Percentiles rank a stretch among this genome's conserved stretches.
Evolutionary conservation across 2,329 filamentous ascomycete species (phyloP).

Genomic region (Mycogone perniciosa): DNA sequence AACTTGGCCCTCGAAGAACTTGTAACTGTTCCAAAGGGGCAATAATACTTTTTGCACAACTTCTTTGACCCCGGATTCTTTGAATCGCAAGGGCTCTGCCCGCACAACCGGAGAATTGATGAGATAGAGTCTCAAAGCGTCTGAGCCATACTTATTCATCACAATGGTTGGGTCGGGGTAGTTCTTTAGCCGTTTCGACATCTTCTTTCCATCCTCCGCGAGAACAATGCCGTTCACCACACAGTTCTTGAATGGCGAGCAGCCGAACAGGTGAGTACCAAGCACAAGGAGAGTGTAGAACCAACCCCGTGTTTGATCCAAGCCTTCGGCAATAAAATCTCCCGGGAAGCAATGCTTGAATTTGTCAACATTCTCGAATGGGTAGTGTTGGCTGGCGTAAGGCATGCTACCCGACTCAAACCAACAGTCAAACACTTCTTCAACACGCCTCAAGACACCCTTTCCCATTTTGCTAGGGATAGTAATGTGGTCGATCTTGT

Average conservation of each 20-base stretch:
- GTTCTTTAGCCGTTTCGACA: constrained; percentile 96
- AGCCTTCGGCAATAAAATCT: constrained; percentile 88
- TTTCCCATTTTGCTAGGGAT: constrained; percentile 88
- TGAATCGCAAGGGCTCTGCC: constrained; percentile 84
- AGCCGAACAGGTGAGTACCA: constrained; percentile 79
- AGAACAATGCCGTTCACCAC: constrained; percentile 95
- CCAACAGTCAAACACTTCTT: constrained; percentile 95
- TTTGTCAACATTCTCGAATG: constrained; percentile 79
- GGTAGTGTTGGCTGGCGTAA: constrained; percentile 84
- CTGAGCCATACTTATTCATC: constrained; percentile 83
- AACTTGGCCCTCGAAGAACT: constrained; percentile 90
- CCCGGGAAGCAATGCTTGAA: constrained; percentile 80
- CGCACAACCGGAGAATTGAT: constrained; percentile 95
- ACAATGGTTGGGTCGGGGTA: constrained; percentile 82
- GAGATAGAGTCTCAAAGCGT: constrained; percentile 88
- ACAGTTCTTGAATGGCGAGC: constrained; percentile 86
- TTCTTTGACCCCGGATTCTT: constrained; percentile 87
- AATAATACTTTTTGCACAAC: constrained; percentile 87
- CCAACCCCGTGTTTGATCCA: constrained; percentile 94
- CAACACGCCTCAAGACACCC: constrained; percentile 69
- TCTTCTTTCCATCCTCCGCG: constrained; percentile 94
- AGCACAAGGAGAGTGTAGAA: constrained; percentile 91
- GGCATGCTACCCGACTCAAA: constrained; percentile 96
- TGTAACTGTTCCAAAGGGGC: constrained; percentile 93
- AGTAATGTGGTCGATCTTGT: constrained; percentile 89